phyloP scores from a whole-genome alignment of 495 filamentous ascomycete species.

The Penicillium salamii region DNA sequence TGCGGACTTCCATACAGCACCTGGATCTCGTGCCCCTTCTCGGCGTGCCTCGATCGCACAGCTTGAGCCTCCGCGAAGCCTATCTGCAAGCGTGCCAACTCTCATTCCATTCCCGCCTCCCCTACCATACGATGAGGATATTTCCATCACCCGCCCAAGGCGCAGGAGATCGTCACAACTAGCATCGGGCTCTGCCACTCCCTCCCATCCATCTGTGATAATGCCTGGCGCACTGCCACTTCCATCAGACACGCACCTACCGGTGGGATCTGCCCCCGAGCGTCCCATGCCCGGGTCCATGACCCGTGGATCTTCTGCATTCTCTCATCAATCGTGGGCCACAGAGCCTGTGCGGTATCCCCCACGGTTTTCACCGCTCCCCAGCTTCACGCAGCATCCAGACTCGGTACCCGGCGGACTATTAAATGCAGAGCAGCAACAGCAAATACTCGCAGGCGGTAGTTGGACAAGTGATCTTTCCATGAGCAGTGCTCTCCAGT shows the following conservation, averaged over 20 bases:
- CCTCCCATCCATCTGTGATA: slow-evolving; percentile 38
- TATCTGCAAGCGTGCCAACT: slow-evolving; percentile 33
- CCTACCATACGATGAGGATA: slow-evolving; percentile 33
- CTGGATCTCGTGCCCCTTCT: slow-evolving; percentile 23
- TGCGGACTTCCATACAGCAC: slow-evolving; percentile 23
- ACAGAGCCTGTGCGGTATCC: slow-evolving; percentile 37
- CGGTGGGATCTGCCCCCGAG: slow-evolving; percentile 24
- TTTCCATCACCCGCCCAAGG: slow-evolving; percentile 19
- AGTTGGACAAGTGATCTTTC: slow-evolving; percentile 22
- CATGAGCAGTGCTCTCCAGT: slow-evolving; percentile 18
- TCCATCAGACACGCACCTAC: slow-evolving; percentile 13
- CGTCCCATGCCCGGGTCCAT: slow-evolving; percentile 26
- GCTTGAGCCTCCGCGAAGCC: slow-evolving; percentile 18
- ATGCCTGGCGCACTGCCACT: slow-evolving; percentile 36
- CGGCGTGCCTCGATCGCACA: slow-evolving; percentile 24
- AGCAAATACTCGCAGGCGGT: slow-evolving; percentile 19
- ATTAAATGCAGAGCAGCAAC: slow-evolving; percentile 12
- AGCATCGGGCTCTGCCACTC: neutral
- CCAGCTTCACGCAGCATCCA: slow-evolving; percentile 10
- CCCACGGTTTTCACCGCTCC: slow-evolving; percentile 25
- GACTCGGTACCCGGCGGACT: slow-evolving; percentile 5
- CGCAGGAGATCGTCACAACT: slow-evolving; percentile 8
- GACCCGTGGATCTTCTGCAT: slow-evolving; percentile 31
- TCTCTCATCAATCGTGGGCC: slow-evolving; percentile 40
- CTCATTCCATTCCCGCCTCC: slow-evolving; percentile 20